Evolutionary conservation across 768 basidiomycete genomes (phyloP).

Genomic region (Naematelia encephala): DNA sequence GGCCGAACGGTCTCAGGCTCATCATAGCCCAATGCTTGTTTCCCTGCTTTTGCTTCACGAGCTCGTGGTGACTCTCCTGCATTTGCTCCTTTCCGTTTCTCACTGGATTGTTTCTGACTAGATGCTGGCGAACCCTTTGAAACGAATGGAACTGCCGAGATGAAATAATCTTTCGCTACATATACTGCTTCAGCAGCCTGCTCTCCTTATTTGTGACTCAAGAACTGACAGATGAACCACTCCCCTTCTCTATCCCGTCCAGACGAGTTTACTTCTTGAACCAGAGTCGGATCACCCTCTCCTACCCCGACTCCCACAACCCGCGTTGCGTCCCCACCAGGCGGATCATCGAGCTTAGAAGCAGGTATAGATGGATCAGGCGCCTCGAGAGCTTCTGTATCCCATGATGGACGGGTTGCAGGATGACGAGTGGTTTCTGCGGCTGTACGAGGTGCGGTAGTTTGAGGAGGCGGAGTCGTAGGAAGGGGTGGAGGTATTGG

Average conservation of each 20-base stretch:
- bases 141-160: not conserved
- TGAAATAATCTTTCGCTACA: not conserved
- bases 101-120: not conserved
- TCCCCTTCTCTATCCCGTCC: not conserved
- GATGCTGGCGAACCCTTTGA: not conserved
- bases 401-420: not conserved
- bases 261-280: slow-evolving; percentile 25
- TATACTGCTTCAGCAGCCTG: not conserved
- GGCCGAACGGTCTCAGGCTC: not conserved
- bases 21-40: slow-evolving; percentile 7
- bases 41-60: not conserved
- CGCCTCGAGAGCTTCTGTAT: not conserved
- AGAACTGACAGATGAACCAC: not conserved
- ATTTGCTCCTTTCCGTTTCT: not conserved
- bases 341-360: slow-evolving; percentile 20
- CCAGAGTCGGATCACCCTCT: slow-evolving; percentile 38
- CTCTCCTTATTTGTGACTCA: too few species aligned
- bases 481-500: slow-evolving; percentile 5
- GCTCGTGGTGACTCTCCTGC: not conserved
- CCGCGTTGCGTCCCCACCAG: slow-evolving; percentile 24
- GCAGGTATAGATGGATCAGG: slow-evolving; percentile 25
- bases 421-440: not conserved
- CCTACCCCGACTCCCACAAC: slow-evolving; percentile 22
- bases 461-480: slow-evolving; percentile 1
- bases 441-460: not conserved